Evolutionary conservation across 1,284 basidiomycete genomes (phyloP).

Genomic region (Phellinidium pouzarii): DNA sequence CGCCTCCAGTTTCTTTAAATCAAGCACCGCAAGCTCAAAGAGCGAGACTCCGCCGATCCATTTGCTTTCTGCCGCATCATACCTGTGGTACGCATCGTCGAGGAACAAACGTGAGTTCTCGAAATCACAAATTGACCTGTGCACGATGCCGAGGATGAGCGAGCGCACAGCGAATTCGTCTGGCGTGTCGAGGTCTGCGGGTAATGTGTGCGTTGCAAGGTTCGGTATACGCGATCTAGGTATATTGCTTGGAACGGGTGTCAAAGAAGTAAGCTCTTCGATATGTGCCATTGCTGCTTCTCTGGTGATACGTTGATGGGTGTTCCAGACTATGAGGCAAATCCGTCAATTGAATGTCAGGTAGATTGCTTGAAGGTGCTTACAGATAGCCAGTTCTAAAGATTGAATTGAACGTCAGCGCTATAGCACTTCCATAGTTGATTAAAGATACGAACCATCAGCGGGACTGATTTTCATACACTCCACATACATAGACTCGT

Average conservation of each 20-base stretch:
- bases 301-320: constrained; percentile 48
- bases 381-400: constrained; percentile 54
- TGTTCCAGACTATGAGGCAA: constrained; percentile 63
- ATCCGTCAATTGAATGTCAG: constrained; percentile 8
- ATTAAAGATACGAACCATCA: constrained; percentile 42
- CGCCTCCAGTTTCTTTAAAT: constrained; percentile 48
- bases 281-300: constrained; percentile 52
- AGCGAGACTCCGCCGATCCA: constrained; percentile 61
- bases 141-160: constrained; percentile 58
- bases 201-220: constrained; percentile 12
- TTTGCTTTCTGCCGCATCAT: constrained; percentile 42
- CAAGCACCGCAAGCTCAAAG: constrained; percentile 63
- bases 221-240: constrained; percentile 28
- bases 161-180: constrained; percentile 67
- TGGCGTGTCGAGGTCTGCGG: constrained; percentile 49
- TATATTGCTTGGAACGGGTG: constrained; percentile 39
- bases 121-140: constrained; percentile 49
- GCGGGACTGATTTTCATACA: constrained; percentile 59
- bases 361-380: constrained; percentile 22
- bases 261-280: constrained; percentile 38
- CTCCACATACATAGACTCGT: constrained; percentile 42
- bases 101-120: constrained; percentile 41
- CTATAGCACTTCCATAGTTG: neutral
- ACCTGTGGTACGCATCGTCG: constrained; percentile 39
- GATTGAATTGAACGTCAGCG: neutral